Conservation (phyloP, 768 basidiomycete species). For the Suillus luteus region DNA sequence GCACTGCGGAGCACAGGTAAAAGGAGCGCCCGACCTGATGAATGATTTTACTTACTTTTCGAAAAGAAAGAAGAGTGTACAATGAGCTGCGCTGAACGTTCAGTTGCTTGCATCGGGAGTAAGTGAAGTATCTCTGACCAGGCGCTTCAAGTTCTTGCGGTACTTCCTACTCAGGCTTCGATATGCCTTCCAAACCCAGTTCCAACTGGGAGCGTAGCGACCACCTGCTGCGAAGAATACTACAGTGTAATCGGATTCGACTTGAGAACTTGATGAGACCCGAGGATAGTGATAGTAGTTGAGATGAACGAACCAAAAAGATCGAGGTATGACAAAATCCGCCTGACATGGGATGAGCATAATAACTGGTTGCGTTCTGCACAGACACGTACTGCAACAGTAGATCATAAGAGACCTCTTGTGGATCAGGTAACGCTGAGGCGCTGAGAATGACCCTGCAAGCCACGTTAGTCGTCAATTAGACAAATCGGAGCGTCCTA, state of each 20-base stretch:
- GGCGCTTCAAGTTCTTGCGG: slow-evolving; percentile 82
- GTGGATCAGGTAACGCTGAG: slow-evolving; percentile 81
- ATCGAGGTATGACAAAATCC: slow-evolving; percentile 77
- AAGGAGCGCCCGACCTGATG: not conserved
- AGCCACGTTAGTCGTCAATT: slow-evolving; percentile 2
- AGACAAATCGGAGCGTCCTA: not conserved
- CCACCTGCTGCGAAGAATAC: slow-evolving; percentile 86
- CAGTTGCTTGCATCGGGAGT: slow-evolving; percentile 13
- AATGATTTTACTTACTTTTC: slow-evolving; percentile 57
- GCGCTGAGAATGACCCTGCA: slow-evolving; percentile 83
- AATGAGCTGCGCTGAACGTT: slow-evolving; percentile 56
- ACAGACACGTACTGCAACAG: slow-evolving; percentile 61
- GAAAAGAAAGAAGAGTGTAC: slow-evolving; percentile 89
- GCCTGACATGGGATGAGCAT: slow-evolving; percentile 42
- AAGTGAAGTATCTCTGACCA: slow-evolving; percentile 49
- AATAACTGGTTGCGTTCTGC: slow-evolving; percentile 11
- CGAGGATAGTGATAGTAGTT: not conserved
- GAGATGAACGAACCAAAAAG: slow-evolving; percentile 69
- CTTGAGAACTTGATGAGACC: slow-evolving; percentile 39
- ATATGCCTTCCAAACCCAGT: slow-evolving; percentile 92
- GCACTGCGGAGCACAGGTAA: slow-evolving; percentile 51
- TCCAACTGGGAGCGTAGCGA: slow-evolving; percentile 75
- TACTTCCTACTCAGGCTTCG: slow-evolving; percentile 80
- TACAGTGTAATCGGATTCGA: slow-evolving; percentile 87
- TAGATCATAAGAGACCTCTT: slow-evolving; percentile 73